phyloP scores from a whole-genome alignment of 768 basidiomycete species.

The Trametes meyenii region DNA sequence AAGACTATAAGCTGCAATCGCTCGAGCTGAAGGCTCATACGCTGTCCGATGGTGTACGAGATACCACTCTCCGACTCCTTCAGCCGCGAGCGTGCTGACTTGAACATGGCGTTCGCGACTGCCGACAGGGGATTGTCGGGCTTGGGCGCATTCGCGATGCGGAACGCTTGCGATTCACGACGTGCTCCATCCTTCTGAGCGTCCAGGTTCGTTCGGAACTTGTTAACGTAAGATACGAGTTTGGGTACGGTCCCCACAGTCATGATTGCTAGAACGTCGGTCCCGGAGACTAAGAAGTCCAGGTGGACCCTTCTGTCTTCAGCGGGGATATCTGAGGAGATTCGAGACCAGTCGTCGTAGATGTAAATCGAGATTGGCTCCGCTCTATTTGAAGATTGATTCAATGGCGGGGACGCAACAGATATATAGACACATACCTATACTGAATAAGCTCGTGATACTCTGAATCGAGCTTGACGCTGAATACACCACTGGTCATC shows the following conservation, averaged over 20 bases:
- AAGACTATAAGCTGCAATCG: constrained; percentile 73
- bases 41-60: constrained; percentile 66
- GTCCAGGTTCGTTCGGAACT: constrained; percentile 73
- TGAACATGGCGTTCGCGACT: constrained; percentile 84
- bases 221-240: constrained; percentile 71
- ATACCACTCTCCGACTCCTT: constrained; percentile 65
- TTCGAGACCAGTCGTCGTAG: constrained; percentile 79
- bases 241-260: constrained; percentile 80
- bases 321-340: constrained; percentile 41
- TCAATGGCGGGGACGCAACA: constrained; percentile 1
- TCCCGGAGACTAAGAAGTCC: constrained; percentile 74
- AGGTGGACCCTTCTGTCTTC: constrained; percentile 63
- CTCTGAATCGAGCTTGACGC: constrained; percentile 73
- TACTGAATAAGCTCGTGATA: constrained; percentile 75
- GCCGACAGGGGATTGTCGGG: constrained; percentile 82
- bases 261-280: constrained; percentile 64
- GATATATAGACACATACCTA: constrained; percentile 49
- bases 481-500: constrained; percentile 72
- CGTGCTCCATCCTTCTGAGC: constrained; percentile 76
- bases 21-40: constrained; percentile 71
- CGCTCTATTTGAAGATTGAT: constrained; percentile 49
- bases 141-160: constrained; percentile 68
- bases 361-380: constrained; percentile 78
- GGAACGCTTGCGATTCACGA: constrained; percentile 77
- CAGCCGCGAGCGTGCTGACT: constrained; percentile 70